Conservation (phyloP, 495 filamentous ascomycete genomes). For the Hyaloscypha variabilis region DNA sequence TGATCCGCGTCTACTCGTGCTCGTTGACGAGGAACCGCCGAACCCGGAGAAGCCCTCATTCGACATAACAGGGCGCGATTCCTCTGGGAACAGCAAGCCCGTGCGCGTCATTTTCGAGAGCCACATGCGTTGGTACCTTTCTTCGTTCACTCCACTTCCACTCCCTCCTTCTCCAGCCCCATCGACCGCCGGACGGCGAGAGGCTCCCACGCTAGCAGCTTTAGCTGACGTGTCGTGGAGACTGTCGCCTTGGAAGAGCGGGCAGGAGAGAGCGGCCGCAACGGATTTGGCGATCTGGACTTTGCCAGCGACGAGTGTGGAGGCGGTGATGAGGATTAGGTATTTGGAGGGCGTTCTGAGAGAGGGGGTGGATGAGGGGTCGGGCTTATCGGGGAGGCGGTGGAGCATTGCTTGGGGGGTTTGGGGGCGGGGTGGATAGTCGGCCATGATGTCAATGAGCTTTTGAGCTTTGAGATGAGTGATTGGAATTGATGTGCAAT, state of each 20-base stretch:
- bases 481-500: neutral
- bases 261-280: conserved; percentile 21
- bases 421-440: conserved; percentile 11
- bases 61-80: conserved; percentile 22
- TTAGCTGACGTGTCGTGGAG: conserved; percentile 28
- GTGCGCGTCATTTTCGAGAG: conserved; percentile 31
- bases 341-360: conserved; percentile 23
- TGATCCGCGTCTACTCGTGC: conserved; percentile 21
- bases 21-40: conserved; percentile 14
- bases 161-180: neutral
- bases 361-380: neutral
- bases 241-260: conserved; percentile 31
- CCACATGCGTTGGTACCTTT: conserved; percentile 32
- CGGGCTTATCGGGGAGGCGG: conserved; percentile 24
- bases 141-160: conserved; percentile 14
- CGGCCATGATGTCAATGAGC: neutral
- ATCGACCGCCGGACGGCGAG: neutral
- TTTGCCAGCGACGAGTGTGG: conserved; percentile 25
- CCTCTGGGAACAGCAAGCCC: conserved; percentile 30
- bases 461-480: neutral
- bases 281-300: conserved; percentile 26
- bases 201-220: conserved; percentile 18
- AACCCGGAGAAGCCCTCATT: conserved; percentile 20
- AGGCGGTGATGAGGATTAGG: conserved; percentile 27
- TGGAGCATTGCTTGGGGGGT: conserved; percentile 30